Evolutionary conservation across 106 monocot species (phyloP), one percentile per base, ranked within the genome.

Genomic region (Allium cepa): DNA sequence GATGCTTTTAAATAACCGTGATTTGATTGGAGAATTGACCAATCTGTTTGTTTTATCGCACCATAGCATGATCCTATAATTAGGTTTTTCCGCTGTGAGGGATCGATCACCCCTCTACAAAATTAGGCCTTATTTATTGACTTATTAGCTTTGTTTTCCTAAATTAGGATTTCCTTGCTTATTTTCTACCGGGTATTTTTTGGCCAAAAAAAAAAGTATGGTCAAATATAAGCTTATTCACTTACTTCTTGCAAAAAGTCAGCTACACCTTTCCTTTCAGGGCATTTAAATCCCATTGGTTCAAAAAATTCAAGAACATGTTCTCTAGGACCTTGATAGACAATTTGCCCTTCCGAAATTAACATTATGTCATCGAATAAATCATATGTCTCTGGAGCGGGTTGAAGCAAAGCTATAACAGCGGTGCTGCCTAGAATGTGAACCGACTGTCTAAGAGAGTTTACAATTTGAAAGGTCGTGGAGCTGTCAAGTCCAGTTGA

Each of bases 181-280:
- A 36, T 36, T 36, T 36, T 36, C 36, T 3, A 36, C 5, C 0
- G 3, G 36, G 36, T 36, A 36, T 1, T 22, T 36, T 36, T 36
- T 36, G 36, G 36, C 36, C n/a, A n/a, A n/a, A n/a, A 5, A 36
- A 36, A 36, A 36, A 36, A 36, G 5, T 36, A 4, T 36, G 36
- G 36, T 36, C 36, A 36, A 4, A 3, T 3, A 36, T 10, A 26
- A 48, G 22, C 13, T 52, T 28, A 15, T 17, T 8, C n/a, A 69
- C 76, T 73, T 74, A 92, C 92, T 76, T 94, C 93, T 69, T 94
- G 93, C 57, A 94, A 64, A 67, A 94, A 94, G 64, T 94, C 93
- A 4, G 93, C 93, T 56, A 87, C 75, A 50, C 89, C 86, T 84
- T 94, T 94, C 68, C 93, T 90, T 45, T 86, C 86, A 0, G 93